Evolutionary conservation across 331 rosid genomes (phyloP).

Genomic region (Dryas integrifolia): DNA sequence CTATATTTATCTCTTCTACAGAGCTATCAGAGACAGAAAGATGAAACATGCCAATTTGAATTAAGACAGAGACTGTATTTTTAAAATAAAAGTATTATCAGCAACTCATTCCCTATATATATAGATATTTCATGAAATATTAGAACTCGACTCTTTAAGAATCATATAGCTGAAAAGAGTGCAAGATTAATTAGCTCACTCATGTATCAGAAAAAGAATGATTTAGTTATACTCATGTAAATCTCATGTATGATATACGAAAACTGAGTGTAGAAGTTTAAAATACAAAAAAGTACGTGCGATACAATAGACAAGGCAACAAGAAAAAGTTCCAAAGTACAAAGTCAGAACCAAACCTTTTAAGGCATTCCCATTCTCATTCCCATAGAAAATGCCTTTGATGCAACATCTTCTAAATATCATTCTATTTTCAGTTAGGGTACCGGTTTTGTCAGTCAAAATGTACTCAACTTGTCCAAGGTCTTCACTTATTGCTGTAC

Average conservation of each 20-base stretch:
- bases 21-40: background rate
- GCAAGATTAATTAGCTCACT: too few relatives aligned
- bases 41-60: background rate
- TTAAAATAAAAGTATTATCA: background rate
- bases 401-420: constrained; percentile 95
- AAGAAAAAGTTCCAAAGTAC: constrained; percentile 17
- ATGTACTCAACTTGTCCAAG: constrained; percentile 99
- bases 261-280: background rate
- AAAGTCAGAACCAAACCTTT: constrained; percentile 61
- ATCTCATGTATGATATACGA: background rate
- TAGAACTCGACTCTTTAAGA: background rate
- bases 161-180: too few relatives aligned
- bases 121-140: background rate
- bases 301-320: constrained; percentile 7
- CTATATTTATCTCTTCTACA: background rate
- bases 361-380: constrained; percentile 86
- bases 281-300: constrained; percentile 22
- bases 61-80: background rate
- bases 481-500: constrained; percentile 99
- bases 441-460: constrained; percentile 99
- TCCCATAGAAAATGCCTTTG: constrained; percentile 77
- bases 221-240: background rate
- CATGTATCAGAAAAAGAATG: background rate
- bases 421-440: constrained; percentile 94
- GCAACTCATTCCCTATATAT: background rate